Conservation (phyloP, 108 stramenopile species). For the Cyclotella atomus region DNA sequence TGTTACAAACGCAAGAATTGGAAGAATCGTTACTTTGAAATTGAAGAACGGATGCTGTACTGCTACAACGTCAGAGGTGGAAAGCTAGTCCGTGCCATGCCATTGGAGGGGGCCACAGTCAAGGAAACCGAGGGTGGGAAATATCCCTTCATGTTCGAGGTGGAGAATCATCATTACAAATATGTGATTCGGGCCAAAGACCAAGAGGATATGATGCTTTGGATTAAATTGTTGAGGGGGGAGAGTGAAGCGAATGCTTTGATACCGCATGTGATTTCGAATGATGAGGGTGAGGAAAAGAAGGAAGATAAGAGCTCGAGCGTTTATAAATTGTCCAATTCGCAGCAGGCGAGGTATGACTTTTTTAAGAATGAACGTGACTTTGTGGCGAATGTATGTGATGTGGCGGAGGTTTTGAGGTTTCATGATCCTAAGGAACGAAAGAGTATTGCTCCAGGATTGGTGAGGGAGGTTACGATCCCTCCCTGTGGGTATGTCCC, state of each 20-base stretch:
- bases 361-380: conserved; percentile 93
- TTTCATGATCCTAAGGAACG: conserved; percentile 89
- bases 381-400: conserved; percentile 89
- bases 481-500: conserved; percentile 93
- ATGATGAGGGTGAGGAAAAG: conserved; percentile 57
- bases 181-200: conserved; percentile 76
- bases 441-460: conserved; percentile 73
- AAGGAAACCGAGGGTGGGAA: conserved; percentile 52
- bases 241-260: conserved; percentile 74
- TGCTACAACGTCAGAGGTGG: conserved; percentile 78
- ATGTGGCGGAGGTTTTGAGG: conserved; percentile 95
- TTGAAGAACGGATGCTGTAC: conserved; percentile 93
- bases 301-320: conserved; percentile 52
- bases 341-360: conserved; percentile 85
- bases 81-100: conserved; percentile 81
- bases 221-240: conserved; percentile 70
- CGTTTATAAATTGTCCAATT: conserved; percentile 61
- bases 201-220: conserved; percentile 66
- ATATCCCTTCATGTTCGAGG: conserved; percentile 70
- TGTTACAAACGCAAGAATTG: conserved; percentile 84
- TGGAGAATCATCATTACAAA: conserved; percentile 77
- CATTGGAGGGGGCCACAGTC: conserved; percentile 82
- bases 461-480: conserved; percentile 69
- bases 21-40: conserved; percentile 92
- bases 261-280: conserved; percentile 64